These are phyloP conservation scores for Cicer judaicum DNA, from an alignment of 306 rosid species.

Conservation along the genomic window DNA sequence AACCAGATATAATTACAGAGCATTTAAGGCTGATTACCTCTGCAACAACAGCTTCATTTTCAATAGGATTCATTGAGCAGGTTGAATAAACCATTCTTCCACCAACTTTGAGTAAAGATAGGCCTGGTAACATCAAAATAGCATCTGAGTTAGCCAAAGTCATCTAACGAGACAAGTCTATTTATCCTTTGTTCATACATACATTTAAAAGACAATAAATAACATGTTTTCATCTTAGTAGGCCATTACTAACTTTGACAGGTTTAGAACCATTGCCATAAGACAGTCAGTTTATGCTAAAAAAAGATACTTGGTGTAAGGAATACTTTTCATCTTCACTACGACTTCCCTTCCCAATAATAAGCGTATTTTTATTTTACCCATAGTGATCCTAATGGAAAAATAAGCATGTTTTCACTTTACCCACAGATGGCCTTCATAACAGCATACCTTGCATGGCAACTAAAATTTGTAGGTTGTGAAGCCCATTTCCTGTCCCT, in stretches of 20 bases:
- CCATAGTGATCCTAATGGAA: not conserved
- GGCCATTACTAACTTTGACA: slow-evolving; percentile 11
- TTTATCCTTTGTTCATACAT: slow-evolving; percentile 12
- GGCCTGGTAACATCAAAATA: slow-evolving; percentile 58
- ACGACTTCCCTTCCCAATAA: slow-evolving; percentile 32
- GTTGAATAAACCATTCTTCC: slow-evolving; percentile 96
- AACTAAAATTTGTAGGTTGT: slow-evolving; percentile 81
- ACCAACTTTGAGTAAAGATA: slow-evolving; percentile 87
- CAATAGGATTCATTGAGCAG: slow-evolving; percentile 97
- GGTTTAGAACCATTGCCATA: slow-evolving; percentile 22
- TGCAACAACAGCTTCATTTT: slow-evolving; percentile 91
- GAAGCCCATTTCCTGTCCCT: slow-evolving; percentile 84
- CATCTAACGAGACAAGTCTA: not conserved
- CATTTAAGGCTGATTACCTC: slow-evolving; percentile 64
- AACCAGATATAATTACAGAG: slow-evolving; percentile 35
- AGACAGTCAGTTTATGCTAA: slow-evolving; percentile 23
- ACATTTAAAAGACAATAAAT: slow-evolving; percentile 22
- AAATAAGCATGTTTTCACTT: slow-evolving; percentile 27
- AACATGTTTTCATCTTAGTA: slow-evolving; percentile 21
- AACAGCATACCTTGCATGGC: slow-evolving; percentile 62
- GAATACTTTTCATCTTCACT: slow-evolving; percentile 22
- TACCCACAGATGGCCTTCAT: not conserved
- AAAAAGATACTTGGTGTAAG: slow-evolving; percentile 12
- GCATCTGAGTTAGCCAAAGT: slow-evolving; percentile 27
- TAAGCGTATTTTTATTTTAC: slow-evolving; percentile 3